A percentile compares a stretch with the other conserved stretches of the same genome.
phyloP scores from a whole-genome alignment of 2,329 filamentous ascomycete genomes.

The Penicillium brevicompactum region DNA sequence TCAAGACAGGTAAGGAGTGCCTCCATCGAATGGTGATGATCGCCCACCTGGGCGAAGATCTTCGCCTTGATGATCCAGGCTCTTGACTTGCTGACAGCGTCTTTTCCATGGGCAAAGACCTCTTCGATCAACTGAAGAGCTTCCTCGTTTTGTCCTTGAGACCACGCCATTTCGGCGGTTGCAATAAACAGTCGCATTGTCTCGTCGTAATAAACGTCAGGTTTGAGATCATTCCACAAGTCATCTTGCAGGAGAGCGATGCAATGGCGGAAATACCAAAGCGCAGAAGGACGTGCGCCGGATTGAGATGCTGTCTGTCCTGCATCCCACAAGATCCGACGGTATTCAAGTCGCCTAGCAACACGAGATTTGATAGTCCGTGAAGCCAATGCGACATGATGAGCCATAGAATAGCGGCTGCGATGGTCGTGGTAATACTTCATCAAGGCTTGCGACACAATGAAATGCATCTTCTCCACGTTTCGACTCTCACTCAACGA shows the following conservation, averaged over 20 bases:
- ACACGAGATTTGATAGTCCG: slow-evolving; percentile 72
- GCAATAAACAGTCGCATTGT: slow-evolving; percentile 78
- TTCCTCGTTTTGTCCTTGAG: slow-evolving; percentile 70
- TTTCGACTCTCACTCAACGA: slow-evolving; percentile 69
- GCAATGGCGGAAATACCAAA: slow-evolving; percentile 78
- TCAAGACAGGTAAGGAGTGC: slow-evolving; percentile 71
- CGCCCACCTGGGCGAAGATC: slow-evolving; percentile 73
- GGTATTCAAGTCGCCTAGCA: slow-evolving; percentile 63
- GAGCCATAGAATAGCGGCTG: slow-evolving; percentile 71
- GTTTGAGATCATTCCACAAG: slow-evolving; percentile 70
- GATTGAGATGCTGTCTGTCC: slow-evolving; percentile 78
- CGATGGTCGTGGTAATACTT: slow-evolving; percentile 68
- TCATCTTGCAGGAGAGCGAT: slow-evolving; percentile 76
- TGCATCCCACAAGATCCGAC: slow-evolving; percentile 76
- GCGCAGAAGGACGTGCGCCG: slow-evolving; percentile 77
- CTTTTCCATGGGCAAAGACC: slow-evolving; percentile 70
- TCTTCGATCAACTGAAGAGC: slow-evolving; percentile 69
- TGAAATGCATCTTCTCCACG: slow-evolving; percentile 81
- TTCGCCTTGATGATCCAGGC: slow-evolving; percentile 82
- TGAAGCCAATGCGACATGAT: slow-evolving; percentile 78
- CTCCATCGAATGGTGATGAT: slow-evolving; percentile 68
- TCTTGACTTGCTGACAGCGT: slow-evolving; percentile 76
- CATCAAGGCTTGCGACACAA: slow-evolving; percentile 79
- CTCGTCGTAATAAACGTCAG: slow-evolving; percentile 83
- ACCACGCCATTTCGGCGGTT: slow-evolving; percentile 80